Evolutionary conservation across 306 rosid genomes (phyloP).

Genomic region (Castanea sativa): DNA sequence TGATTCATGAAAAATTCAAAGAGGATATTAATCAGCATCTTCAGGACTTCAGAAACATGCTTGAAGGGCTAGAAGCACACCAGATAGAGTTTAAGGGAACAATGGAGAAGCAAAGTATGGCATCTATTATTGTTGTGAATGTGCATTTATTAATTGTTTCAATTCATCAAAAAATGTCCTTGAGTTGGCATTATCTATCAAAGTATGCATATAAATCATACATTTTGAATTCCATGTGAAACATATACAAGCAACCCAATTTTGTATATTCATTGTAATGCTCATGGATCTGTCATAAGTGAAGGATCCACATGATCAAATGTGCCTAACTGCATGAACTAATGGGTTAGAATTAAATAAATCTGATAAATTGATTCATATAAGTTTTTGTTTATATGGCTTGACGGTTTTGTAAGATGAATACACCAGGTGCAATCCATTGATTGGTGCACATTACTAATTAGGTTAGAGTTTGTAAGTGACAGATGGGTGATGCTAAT

Average conservation of each 20-base stretch:
- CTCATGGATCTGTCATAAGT: no score
- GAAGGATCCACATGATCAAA: no score
- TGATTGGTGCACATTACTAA: no score
- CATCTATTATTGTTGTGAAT: slow-evolving; percentile 21
- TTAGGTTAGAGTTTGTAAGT: no score
- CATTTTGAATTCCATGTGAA: not conserved
- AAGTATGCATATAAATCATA: not conserved
- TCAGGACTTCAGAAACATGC: slow-evolving; percentile 64
- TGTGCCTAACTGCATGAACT: no score
- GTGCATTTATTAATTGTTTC: not conserved
- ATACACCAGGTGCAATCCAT: no score
- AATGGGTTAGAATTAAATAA: no score
- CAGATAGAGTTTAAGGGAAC: slow-evolving; percentile 69
- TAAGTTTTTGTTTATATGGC: no score
- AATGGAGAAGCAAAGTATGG: slow-evolving; percentile 76
- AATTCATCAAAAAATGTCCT: not conserved
- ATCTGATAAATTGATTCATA: no score
- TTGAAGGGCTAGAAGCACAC: slow-evolving; percentile 70
- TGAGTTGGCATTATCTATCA: not conserved
- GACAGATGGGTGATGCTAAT: no score
- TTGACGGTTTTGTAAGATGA: no score
- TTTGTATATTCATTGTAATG: not conserved
- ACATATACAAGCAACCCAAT: not conserved
- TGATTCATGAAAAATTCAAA: slow-evolving; percentile 72
- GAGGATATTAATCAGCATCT: slow-evolving; percentile 76